Evolutionary conservation across 208 protist species (phyloP), one percentile per base, ranked within the genome.

Genomic region (Trypanosoma caninum): DNA sequence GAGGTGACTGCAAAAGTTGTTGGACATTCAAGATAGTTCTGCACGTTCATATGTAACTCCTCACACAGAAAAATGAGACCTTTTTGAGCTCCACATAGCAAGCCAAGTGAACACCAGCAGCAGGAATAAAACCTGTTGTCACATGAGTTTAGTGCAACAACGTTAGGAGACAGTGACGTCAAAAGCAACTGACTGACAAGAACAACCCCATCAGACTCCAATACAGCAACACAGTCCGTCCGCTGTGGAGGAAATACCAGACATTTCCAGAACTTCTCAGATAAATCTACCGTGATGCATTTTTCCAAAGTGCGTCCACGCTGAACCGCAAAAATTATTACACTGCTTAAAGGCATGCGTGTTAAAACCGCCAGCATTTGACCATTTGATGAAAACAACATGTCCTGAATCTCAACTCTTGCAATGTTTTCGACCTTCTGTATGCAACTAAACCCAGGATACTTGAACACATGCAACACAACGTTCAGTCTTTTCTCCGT

Each of bases 381-480:
- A 11, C 65, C 84, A 37, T 68, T 68, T 18, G 69, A 58, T 2
- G 78, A 84, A 55, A 90, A 95, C 1, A 47, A 47, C 48, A 91
- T 63, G 22, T 78, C 53, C 16, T 72, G 30, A 3, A 90, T 72
- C 33, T 72, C 46, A 14, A 84, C 76, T 18, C 40, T 64, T 0
- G 82, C 73, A 42, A 87, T 58, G 18, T 87, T 65, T 2, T 74
- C 65, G 4, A 87, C 41, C n/a, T 65, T 54, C 8, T 82, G 60
- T 27, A 90, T 18, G 8, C 65, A 38, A 46, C 71, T 63, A 41
- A 64, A 65, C 5, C 72, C 65, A 20, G 74, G 62, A 8, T 50
- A 63, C n/a, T 74, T 67, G 73, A 82, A 91, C 37, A 91, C 76
- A 41, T 77, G 70, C 6, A 95, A 46, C 3, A 63, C 46, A 14